Base-by-base conservation (phyloP, 805 yeast genomes). In the Metschnikowia cerradonensis region DNA sequence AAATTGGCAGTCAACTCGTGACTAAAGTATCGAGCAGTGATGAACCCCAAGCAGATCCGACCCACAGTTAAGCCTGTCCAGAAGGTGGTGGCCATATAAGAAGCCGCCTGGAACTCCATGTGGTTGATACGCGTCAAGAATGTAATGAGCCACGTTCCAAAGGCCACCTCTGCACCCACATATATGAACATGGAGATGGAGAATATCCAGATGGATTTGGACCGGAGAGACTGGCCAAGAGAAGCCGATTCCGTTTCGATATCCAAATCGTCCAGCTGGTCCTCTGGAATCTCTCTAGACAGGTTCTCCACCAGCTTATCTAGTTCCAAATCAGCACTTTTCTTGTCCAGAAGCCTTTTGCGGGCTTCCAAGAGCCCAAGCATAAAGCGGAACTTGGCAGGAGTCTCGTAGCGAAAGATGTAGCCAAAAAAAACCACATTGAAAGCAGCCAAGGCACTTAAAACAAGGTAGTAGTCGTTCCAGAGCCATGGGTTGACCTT, bases 1-100 rank as follows among this genome's bases (percentile, higher is more conserved):
- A 71, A 59, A 54, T 78, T 75, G 2, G 81, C 82, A 13, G 57
- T 59, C 40, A 76, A 72, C 58, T 79, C 86, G 55, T 70, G 76
- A 17, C 53, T 60, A 57, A 81, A 82, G 46, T 57, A 68, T 47
- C 71, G 67, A 1, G 78, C 81, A 0, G 86, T 81, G 7, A 74
- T 78, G 60, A 81, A 80, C 1, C 86, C 85, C 26, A 79, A 59
- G 2, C 62, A 57, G 3, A 75, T 65, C 49, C 84, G 64, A 4
- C 84, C 84, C 3, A 63, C 46, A 1, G 82, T 80, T 60, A 80
- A 65, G 15, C 77, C 80, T 4, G 69, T 54, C 84, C 84, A 80
- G 60, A 76, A 80, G 0, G 73, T 52, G 13, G 82, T 75, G 15
- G 83, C 79, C 52, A 79, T 67, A 54, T 71, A 71, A 2, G 83